Percentiles rank a stretch among this genome's conserved stretches.
Evolutionary conservation across 192 early-diverging fungal genomes (phyloP).

Genomic region (Haplosporangium gracile): DNA sequence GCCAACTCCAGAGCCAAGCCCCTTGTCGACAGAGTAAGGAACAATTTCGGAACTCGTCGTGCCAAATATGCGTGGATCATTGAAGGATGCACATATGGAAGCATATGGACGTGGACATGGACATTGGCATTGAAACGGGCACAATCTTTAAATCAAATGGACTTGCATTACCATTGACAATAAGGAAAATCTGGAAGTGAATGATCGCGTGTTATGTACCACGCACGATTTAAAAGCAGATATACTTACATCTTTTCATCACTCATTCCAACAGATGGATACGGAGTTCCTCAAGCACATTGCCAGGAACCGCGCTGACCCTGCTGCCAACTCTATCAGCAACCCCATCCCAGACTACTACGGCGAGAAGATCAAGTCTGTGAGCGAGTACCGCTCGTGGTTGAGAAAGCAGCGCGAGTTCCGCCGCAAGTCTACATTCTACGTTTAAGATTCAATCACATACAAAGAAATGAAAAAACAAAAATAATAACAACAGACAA

Average conservation of each 20-base stretch:
- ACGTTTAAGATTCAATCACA: constrained; percentile 36
- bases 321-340: constrained; percentile 73
- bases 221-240: not conserved
- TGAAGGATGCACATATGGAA: not conserved
- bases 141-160: not conserved
- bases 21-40: constrained; percentile 62
- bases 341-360: constrained; percentile 93
- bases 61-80: not conserved
- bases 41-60: not conserved
- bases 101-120: not conserved
- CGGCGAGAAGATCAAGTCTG: constrained; percentile 90
- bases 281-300: constrained; percentile 76
- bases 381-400: constrained; percentile 88
- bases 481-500: not conserved
- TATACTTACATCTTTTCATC: not conserved
- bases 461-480: not conserved
- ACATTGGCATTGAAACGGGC: not conserved
- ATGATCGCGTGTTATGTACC: not conserved
- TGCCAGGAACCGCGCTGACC: constrained; percentile 74
- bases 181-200: not conserved
- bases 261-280: constrained; percentile 35
- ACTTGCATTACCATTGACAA: not conserved
- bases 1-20: constrained; percentile 59
- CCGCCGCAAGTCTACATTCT: constrained; percentile 77
- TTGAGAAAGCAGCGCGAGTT: constrained; percentile 89